Base-by-base conservation (phyloP, 1,284 basidiomycete genomes). In the Hemileia vastatrix region DNA sequence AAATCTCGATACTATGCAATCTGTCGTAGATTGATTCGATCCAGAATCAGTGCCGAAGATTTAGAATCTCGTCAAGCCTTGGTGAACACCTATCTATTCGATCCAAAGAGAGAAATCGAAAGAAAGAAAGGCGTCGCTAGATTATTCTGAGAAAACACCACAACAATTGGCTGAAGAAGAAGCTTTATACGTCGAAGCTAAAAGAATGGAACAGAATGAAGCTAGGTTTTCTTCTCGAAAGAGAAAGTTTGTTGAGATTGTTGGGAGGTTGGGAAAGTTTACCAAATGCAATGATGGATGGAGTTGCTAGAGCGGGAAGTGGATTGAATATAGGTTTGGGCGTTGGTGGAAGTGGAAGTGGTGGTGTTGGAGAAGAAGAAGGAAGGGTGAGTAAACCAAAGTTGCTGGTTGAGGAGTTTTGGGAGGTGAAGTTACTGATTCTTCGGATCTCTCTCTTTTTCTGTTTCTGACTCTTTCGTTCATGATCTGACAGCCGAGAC, bases 151-250 rank as follows among this genome's bases (percentile, higher is more conserved):
- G 61, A 85, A 94, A 9, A 90, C 91, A 0, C 83, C 86, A 1
- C 85, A 88, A 57, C 90, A 97, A 77, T 85, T 95, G 47, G 86
- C 86, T 8, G 94, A 98, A 74, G 94, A 98, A 79, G 93, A 97
- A 71, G 89, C 91, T 3, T 81, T 98, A 0, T 97, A 91, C 77
- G 80, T 97, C 67, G 93, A 97, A 76, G 83, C 95, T 57, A 91
- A 94, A 72, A 84, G 90, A 9, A 82, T 98, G 57, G 93, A 97
- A 74, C 94, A 97, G 77, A 90, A 84, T 68, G 93, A 97, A 76
- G 82, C 86, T 50, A 83, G 83, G 62, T 96, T 95, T 79, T 86
- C 87, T 69, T 83, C 83, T n/a, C 57, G 93, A 98, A 56, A 81
- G 94, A 9, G 92, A 96, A 67, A 89, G 92, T 52, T 82, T 98